A percentile compares a stretch with the other conserved stretches of the same genome.
Evolutionary conservation across 352 stramenopile genomes (phyloP).

Genomic region (Phytophthora foliorum): DNA sequence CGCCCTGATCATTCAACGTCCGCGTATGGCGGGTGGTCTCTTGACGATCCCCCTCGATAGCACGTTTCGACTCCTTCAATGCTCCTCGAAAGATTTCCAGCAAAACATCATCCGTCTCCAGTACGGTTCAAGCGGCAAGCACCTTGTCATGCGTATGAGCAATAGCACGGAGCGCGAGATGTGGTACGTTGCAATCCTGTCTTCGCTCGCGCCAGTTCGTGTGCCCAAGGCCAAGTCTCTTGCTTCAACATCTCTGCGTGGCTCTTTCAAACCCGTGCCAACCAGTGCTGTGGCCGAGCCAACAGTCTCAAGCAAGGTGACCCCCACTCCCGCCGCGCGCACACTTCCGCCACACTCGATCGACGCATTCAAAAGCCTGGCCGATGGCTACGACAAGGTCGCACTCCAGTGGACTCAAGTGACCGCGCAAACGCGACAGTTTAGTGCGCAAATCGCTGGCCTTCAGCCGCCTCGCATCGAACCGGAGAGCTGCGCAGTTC

Average conservation of each 20-base stretch:
- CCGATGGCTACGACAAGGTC: conserved; percentile 19
- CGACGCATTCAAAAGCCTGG: conserved; percentile 16
- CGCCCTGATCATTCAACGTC: conserved; percentile 17
- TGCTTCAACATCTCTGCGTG: background rate
- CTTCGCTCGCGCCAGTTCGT: background rate
- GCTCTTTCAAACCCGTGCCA: background rate
- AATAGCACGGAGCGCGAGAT: conserved; percentile 11
- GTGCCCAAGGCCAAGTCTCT: background rate
- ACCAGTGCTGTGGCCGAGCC: background rate
- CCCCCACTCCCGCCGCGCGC: background rate
- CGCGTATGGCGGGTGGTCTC: conserved; percentile 12
- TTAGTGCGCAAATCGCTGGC: conserved; percentile 9
- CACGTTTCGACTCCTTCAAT: conserved; percentile 6
- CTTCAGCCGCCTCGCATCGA: conserved; percentile 5
- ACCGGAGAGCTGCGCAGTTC: background rate
- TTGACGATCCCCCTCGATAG: conserved; percentile 15
- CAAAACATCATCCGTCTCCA: conserved; percentile 25
- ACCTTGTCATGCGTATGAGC: conserved; percentile 6
- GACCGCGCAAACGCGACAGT: conserved; percentile 16
- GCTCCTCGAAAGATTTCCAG: conserved; percentile 7
- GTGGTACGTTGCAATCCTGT: conserved; percentile 1
- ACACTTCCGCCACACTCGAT: conserved; percentile 1
- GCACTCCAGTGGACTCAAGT: conserved; percentile 24
- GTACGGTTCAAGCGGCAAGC: conserved; percentile 13
- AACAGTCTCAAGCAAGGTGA: background rate